These are phyloP conservation scores for Botryotinia convoluta DNA, from an alignment of 2,329 filamentous ascomycete genomes.

Conservation along the genomic window DNA sequence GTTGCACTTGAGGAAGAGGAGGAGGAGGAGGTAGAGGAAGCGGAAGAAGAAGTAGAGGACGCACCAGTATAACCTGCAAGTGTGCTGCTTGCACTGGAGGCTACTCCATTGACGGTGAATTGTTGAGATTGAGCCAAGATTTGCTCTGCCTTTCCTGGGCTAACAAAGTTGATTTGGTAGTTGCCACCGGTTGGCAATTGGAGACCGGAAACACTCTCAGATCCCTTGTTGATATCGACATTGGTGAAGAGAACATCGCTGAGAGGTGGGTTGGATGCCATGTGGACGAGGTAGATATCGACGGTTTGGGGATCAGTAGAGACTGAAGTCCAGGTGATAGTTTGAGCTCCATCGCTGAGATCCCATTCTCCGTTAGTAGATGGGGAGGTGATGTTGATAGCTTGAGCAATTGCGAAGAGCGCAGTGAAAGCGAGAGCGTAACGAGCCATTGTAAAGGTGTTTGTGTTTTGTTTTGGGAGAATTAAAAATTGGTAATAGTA, in stretches of 20 bases:
- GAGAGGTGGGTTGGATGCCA: constrained; percentile 14
- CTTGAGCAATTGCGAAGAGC: constrained; percentile 20
- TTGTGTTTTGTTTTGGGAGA: background rate
- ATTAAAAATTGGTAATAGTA: constrained; percentile 4
- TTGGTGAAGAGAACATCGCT: constrained; percentile 10
- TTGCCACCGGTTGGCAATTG: constrained; percentile 18
- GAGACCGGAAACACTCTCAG: constrained; percentile 1
- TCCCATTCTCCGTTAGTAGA: constrained; percentile 12
- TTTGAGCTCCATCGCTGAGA: constrained; percentile 9
- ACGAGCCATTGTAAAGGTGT: constrained; percentile 15
- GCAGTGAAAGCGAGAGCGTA: constrained; percentile 17
- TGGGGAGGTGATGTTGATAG: constrained; percentile 20
- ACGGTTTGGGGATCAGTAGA: constrained; percentile 11
- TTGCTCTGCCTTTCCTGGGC: constrained; percentile 13
- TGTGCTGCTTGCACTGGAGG: constrained; percentile 14
- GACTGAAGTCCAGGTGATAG: constrained; percentile 18
- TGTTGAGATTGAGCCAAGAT: constrained; percentile 20
- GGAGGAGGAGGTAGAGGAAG: background rate
- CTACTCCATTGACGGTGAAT: constrained; percentile 19
- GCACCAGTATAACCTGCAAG: constrained; percentile 22
- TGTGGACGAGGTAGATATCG: constrained; percentile 20
- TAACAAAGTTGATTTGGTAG: constrained; percentile 22
- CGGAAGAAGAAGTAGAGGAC: constrained; percentile 4
- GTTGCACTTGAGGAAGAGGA: background rate
- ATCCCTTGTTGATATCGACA: constrained; percentile 2